These are phyloP conservation scores for Fonsecaea monophora DNA, from an alignment of 2,329 filamentous ascomycete species.

Conservation along the genomic window DNA sequence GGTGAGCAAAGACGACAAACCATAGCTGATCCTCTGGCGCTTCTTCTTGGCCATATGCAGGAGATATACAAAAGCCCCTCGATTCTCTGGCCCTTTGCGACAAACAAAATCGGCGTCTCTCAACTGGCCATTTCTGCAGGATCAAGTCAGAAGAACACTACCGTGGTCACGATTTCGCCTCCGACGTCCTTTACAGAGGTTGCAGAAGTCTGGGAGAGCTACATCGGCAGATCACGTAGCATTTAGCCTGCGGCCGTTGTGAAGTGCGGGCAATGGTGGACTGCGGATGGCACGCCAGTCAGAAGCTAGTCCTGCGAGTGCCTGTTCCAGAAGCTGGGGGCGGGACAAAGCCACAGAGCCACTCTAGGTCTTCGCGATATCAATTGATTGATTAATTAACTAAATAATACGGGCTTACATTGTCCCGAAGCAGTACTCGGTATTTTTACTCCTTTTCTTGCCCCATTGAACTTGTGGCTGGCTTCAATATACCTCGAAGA, in stretches of 20 bases:
- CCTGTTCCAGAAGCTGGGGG: slow-evolving; percentile 16
- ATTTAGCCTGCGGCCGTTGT: slow-evolving; percentile 24
- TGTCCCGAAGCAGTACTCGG: slow-evolving; percentile 4
- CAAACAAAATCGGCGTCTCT: slow-evolving; percentile 12
- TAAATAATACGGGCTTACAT: neutral
- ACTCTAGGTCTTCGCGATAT: neutral
- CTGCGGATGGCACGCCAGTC: slow-evolving; percentile 20
- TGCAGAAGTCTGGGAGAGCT: slow-evolving; percentile 19
- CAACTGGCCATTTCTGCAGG: slow-evolving; percentile 26
- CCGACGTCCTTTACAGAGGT: slow-evolving; percentile 12
- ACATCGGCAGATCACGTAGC: slow-evolving; percentile 25
- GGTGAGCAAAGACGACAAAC: slow-evolving; percentile 51
- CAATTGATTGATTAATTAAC: no score
- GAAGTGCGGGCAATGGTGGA: slow-evolving; percentile 16
- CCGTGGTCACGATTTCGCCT: slow-evolving; percentile 5
- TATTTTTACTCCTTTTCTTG: neutral
- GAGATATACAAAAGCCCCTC: slow-evolving; percentile 15
- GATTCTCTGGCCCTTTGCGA: slow-evolving; percentile 16
- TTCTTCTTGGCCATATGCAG: slow-evolving; percentile 68
- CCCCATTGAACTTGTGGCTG: neutral
- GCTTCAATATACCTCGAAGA: neutral
- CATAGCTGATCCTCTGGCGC: slow-evolving; percentile 74
- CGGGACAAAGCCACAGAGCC: neutral
- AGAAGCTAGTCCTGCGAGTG: slow-evolving; percentile 8
- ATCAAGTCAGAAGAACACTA: slow-evolving; percentile 7